Evolutionary conservation across 164 flowering plant genomes (phyloP).

Genomic region (Vitis cinerea): DNA sequence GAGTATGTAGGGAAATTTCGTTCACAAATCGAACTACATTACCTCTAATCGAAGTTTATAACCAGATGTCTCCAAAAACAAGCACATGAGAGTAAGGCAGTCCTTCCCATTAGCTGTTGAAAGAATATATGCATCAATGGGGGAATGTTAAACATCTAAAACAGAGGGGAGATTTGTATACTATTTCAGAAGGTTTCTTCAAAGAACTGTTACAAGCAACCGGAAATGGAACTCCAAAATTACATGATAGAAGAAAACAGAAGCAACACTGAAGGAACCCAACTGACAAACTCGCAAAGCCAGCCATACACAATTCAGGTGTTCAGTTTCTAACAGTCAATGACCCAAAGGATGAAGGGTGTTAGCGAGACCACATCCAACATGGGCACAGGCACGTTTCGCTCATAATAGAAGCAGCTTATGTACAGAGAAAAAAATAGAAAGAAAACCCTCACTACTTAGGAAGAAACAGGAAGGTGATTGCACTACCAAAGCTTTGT

Average conservation of each 20-base stretch:
- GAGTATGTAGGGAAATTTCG: too few species aligned
- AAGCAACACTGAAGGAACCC: background rate
- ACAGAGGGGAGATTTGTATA: too few species aligned
- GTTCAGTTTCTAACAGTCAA: background rate
- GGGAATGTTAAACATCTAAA: too few species aligned
- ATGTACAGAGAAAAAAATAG: constrained; percentile 3
- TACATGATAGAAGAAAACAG: background rate
- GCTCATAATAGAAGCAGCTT: background rate
- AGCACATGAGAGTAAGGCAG: too few species aligned
- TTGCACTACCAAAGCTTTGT: background rate
- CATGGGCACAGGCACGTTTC: background rate
- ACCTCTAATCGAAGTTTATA: too few species aligned
- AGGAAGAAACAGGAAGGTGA: background rate
- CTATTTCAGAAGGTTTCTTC: too few species aligned
- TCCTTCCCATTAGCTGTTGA: too few species aligned
- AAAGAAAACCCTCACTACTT: constrained; percentile 1
- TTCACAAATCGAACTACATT: too few species aligned
- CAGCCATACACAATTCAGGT: background rate
- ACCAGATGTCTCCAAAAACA: too few species aligned
- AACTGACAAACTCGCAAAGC: background rate
- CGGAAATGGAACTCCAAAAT: background rate
- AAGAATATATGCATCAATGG: too few species aligned
- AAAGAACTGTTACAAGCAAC: too few species aligned
- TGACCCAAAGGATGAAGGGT: background rate
- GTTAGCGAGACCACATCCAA: background rate